Conservation (phyloP, 2,329 filamentous ascomycete genomes). For the Aspergillus japonicus region DNA sequence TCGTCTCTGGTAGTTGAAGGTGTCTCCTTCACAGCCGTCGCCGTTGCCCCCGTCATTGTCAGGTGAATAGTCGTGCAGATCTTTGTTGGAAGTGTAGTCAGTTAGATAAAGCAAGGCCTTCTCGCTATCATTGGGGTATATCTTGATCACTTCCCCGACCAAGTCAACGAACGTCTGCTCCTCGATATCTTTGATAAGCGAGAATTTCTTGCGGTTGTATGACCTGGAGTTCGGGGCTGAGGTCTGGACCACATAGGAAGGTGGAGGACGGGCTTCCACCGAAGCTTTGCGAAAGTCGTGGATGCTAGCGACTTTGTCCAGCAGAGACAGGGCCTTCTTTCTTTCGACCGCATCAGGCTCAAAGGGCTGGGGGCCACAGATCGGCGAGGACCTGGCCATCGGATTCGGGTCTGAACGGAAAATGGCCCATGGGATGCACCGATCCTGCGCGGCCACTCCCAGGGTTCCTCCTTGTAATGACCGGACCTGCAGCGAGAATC, state of each 20-base stretch:
- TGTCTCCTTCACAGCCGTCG: conserved; percentile 51
- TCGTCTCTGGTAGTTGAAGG: conserved; percentile 53
- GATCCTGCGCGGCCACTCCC: conserved; percentile 29
- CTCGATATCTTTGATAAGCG: conserved; percentile 62
- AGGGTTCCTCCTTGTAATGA: conserved; percentile 20
- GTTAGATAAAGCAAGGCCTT: conserved; percentile 69
- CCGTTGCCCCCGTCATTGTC: conserved; percentile 26
- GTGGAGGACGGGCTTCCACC: background rate
- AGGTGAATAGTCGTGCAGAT: conserved; percentile 58
- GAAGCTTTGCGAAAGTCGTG: conserved; percentile 13
- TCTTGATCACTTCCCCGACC: conserved; percentile 67
- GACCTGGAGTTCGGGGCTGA: conserved; percentile 8
- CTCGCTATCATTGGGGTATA: conserved; percentile 46
- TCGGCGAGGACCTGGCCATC: conserved; percentile 20
- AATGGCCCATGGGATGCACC: conserved; percentile 35
- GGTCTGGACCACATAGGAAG: conserved; percentile 3
- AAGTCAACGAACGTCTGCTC: conserved; percentile 64
- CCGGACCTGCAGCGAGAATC: conserved; percentile 17
- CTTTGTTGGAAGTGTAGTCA: conserved; percentile 74
- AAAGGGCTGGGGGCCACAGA: conserved; percentile 29
- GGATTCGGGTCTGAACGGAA: conserved; percentile 30
- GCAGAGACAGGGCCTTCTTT: conserved; percentile 27
- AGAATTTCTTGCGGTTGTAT: conserved; percentile 43
- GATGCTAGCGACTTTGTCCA: conserved; percentile 20
- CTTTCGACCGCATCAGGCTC: conserved; percentile 30